Conservation (phyloP, 2,329 filamentous ascomycete genomes). For the Juglanconis oblonga region DNA sequence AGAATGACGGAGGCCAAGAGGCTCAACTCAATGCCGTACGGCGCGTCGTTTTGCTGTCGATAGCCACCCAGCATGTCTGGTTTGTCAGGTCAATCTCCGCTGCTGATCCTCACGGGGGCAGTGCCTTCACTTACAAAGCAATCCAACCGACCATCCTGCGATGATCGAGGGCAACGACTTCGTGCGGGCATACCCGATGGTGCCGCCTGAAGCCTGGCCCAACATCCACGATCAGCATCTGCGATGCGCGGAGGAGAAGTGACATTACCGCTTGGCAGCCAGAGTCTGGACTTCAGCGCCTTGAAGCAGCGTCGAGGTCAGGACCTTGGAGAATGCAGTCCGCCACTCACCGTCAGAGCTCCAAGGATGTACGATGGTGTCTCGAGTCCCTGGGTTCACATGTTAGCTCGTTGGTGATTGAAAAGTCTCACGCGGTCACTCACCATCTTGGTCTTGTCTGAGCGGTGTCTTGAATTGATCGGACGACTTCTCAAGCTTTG, state of each 20-base stretch:
- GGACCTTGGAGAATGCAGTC: background rate
- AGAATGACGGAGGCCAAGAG: slow-evolving; percentile 84
- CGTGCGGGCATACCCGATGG: slow-evolving; percentile 80
- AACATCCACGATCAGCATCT: background rate
- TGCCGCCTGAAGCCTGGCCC: slow-evolving; percentile 69
- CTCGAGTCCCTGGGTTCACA: slow-evolving; percentile 7
- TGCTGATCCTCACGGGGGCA: background rate
- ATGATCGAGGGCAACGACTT: slow-evolving; percentile 82
- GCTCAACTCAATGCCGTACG: slow-evolving; percentile 86
- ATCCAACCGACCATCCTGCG: slow-evolving; percentile 80
- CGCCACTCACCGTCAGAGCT: slow-evolving; percentile 15
- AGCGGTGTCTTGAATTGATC: background rate
- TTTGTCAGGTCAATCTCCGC: background rate
- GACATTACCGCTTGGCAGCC: background rate
- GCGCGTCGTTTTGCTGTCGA: slow-evolving; percentile 69
- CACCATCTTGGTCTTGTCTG: slow-evolving; percentile 11
- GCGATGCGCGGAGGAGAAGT: background rate
- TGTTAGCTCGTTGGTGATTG: slow-evolving; percentile 2
- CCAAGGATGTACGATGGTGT: slow-evolving; percentile 17
- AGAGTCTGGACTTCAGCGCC: background rate
- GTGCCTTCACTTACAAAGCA: slow-evolving; percentile 46
- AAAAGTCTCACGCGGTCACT: background rate
- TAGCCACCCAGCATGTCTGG: slow-evolving; percentile 75
- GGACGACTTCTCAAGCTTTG: background rate
- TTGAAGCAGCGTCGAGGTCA: background rate